These are phyloP conservation scores for Jaenimonas drosophilae DNA, from an alignment of 208 protist species.

Conservation along the genomic window DNA sequence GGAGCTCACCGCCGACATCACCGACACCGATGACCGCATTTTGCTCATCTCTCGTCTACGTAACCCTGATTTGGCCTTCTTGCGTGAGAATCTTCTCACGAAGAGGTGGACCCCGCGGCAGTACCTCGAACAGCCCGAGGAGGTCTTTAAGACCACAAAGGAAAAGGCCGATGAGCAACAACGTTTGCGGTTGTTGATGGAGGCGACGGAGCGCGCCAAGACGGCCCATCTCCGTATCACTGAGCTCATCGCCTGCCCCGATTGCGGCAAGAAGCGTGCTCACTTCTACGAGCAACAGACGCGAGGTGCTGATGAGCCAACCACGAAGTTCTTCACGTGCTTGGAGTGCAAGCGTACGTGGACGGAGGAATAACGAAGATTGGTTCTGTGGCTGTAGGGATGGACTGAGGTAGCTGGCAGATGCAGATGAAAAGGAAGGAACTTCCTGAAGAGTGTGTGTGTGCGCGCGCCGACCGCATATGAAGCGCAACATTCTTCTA, in stretches of 20 bases:
- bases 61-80: constrained; percentile 39
- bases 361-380: constrained; percentile 52
- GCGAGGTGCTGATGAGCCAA: constrained; percentile 96
- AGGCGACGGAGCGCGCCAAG: constrained; percentile 70
- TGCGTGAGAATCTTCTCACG: constrained; percentile 90
- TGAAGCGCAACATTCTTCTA: no score
- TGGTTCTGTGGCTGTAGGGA: not conserved
- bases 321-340: constrained; percentile 95
- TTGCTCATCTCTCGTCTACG: constrained; percentile 83
- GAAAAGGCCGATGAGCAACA: constrained; percentile 81
- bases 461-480: no score
- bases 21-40: constrained; percentile 71
- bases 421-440: constrained; percentile 4
- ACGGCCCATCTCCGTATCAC: constrained; percentile 36
- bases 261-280: constrained; percentile 74
- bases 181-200: constrained; percentile 77
- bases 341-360: constrained; percentile 86
- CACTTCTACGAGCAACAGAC: constrained; percentile 94
- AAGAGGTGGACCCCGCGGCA: constrained; percentile 70
- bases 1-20: constrained; percentile 35
- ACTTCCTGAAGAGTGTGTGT: not conserved
- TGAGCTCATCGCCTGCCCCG: constrained; percentile 63
- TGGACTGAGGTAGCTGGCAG: not conserved
- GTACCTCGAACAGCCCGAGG: constrained; percentile 86
- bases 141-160: constrained; percentile 91